Evolutionary conservation across 2,329 filamentous ascomycete species (phyloP), one percentile per base, ranked within the genome.

Genomic region (Pseudogymnoascus sp.): DNA sequence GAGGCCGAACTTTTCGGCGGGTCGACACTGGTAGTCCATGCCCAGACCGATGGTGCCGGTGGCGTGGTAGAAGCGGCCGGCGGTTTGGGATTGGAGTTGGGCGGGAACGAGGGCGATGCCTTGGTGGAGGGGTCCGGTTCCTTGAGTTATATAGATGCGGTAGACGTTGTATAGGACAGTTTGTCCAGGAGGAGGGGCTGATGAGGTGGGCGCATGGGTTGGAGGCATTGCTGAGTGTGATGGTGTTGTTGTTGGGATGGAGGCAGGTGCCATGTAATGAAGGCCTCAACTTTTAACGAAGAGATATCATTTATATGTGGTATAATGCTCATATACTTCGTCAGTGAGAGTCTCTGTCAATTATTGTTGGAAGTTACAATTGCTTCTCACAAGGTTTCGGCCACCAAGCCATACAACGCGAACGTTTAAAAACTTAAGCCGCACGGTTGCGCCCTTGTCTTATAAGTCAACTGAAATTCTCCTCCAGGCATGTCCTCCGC

Each of bases 1-100:
- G n/a, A 56, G n/a, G 4, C 50, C 50, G n/a, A 56, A 56, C 5
- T 56, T 56, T 56, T 33, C 50, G 28, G 50, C 26, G 28, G 50
- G 50, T 4, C 50, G 50, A 33, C 50, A 56, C 6, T 56, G 28
- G 10, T 56, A 56, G n/a, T 56, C 50, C 50, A 56, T 56, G 3
- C 50, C 50, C 8, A 56, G 16, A 1, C 50, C 50, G 2, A 56
- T 11, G 28, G 50, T 56, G 26, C 50, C 50, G 1, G 50, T 56
- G 50, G 33, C 28, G 50, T 56, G 50, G 50, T 56, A 56, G 50
- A 56, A 56, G 50, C 50, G 50, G 26, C 50, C 50, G 1, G 50
- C 50, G 28, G 50, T 56, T 35, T 56, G 28, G 26, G 28, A 14
- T 12, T 3, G 28, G n/a, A 56, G 50, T 14, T 56, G 50, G 5